Evolutionary conservation across 2,329 filamentous ascomycete genomes (phyloP).

Genomic region (Neofusicoccum sp.): DNA sequence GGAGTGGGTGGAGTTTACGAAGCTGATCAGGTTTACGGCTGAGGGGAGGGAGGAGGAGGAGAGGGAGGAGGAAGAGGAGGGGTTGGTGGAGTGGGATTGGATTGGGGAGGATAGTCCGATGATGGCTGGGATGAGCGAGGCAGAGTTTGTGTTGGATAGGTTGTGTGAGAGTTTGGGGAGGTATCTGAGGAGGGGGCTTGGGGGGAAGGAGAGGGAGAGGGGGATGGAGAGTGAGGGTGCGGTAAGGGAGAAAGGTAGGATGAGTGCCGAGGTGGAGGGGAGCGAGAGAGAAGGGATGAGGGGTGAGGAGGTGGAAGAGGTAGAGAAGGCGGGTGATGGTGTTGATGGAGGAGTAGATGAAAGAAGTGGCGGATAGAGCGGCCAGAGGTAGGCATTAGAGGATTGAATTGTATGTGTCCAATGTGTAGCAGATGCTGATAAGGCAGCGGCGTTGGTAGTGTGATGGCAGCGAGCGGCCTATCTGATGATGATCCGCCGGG

Average conservation of each 20-base stretch:
- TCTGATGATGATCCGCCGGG: not conserved
- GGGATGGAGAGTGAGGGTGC: not conserved
- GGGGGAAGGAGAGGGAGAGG: not conserved
- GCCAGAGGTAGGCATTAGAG: not conserved
- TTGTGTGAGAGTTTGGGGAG: conserved; percentile 64
- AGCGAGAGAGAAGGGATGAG: not conserved
- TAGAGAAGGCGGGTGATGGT: not conserved
- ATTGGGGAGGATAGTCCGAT: conserved; percentile 70
- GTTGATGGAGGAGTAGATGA: not conserved
- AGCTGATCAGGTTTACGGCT: conserved; percentile 64
- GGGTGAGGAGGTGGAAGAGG: not conserved
- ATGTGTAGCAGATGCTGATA: not conserved
- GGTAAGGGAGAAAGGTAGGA: not conserved
- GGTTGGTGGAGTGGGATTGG: conserved; percentile 71
- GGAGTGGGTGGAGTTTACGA: conserved; percentile 84
- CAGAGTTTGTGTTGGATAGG: conserved; percentile 68
- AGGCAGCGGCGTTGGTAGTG: not conserved
- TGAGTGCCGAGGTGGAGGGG: not conserved
- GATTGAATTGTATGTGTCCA: not conserved
- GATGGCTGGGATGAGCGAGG: conserved; percentile 63
- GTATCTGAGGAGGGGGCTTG: conserved; percentile 23
- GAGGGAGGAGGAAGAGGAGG: conserved; percentile 58
- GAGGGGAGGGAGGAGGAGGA: conserved; percentile 28
- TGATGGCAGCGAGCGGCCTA: not conserved
- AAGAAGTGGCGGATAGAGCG: not conserved